These are phyloP conservation scores for Thielaviopsis euricoi DNA, from an alignment of 2,329 filamentous ascomycete species.

Conservation along the genomic window DNA sequence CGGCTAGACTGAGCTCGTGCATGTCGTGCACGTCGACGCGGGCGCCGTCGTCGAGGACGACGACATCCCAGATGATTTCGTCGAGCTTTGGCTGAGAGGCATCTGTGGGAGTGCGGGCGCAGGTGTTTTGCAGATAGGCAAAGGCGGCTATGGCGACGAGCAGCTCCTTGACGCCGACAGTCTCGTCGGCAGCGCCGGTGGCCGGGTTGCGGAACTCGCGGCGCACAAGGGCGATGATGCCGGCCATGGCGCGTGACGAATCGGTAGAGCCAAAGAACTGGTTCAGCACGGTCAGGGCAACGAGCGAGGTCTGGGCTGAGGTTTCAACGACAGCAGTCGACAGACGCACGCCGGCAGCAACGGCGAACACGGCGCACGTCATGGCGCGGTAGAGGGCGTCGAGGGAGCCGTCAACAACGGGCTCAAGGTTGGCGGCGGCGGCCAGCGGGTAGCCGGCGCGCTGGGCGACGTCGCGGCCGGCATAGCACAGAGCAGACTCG, in stretches of 20 bases:
- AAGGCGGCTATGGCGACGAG: slow-evolving; percentile 42
- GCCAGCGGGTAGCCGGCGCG: slow-evolving; percentile 15
- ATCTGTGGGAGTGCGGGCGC: slow-evolving; percentile 32
- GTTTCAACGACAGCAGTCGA: slow-evolving; percentile 37
- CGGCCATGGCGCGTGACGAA: slow-evolving; percentile 48
- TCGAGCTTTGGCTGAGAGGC: slow-evolving; percentile 30
- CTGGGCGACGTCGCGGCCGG: slow-evolving; percentile 29
- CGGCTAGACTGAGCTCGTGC: slow-evolving; percentile 22
- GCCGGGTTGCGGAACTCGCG: slow-evolving; percentile 48
- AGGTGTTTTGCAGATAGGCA: slow-evolving; percentile 43
- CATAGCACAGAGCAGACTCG: slow-evolving; percentile 35
- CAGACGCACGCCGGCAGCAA: slow-evolving; percentile 41
- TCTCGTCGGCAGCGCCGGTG: slow-evolving; percentile 41
- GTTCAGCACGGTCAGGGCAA: slow-evolving; percentile 42
- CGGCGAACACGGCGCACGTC: slow-evolving; percentile 43
- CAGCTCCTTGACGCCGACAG: slow-evolving; percentile 43
- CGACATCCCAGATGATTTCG: slow-evolving; percentile 49
- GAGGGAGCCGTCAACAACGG: slow-evolving; percentile 38
- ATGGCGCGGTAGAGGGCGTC: slow-evolving; percentile 40
- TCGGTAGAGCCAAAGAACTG: slow-evolving; percentile 53
- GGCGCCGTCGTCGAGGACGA: slow-evolving; percentile 41
- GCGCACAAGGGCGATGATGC: slow-evolving; percentile 46
- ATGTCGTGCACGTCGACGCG: slow-evolving; percentile 32
- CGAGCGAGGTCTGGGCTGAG: slow-evolving; percentile 38
- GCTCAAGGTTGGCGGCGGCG: slow-evolving; percentile 34